phyloP scores from a whole-genome alignment of 495 filamentous ascomycete genomes.

The Neurospora sp. region DNA sequence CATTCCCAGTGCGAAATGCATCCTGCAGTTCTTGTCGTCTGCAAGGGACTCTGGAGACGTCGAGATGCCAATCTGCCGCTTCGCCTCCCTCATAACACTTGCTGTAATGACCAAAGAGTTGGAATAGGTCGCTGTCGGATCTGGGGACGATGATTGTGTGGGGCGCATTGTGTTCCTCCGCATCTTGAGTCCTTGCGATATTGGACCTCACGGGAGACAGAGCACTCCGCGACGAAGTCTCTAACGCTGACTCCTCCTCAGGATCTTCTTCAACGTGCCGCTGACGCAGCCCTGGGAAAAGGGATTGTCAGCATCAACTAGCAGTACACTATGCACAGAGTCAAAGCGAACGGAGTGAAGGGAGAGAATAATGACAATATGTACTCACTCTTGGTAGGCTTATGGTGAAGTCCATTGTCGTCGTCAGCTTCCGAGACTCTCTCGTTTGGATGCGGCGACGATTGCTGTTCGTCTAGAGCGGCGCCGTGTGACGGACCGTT shows the following conservation, averaged over 20 bases:
- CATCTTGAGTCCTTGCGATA: background rate
- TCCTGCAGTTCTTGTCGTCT: background rate
- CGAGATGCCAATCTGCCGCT: background rate
- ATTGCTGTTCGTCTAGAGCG: background rate
- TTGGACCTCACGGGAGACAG: background rate
- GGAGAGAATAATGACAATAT: no score
- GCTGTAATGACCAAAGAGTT: background rate
- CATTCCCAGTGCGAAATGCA: background rate
- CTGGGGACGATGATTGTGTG: no score
- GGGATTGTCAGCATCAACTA: no score
- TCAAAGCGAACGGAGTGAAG: no score
- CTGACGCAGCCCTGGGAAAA: no score
- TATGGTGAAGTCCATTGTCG: fast-evolving
- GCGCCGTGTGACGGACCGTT: no score
- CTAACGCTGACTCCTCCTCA: background rate
- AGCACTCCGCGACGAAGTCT: background rate
- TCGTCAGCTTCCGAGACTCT: background rate
- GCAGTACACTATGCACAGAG: no score
- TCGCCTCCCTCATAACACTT: background rate
- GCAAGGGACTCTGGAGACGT: background rate
- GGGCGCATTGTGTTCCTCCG: background rate
- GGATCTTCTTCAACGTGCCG: no score
- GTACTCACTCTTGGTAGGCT: background rate
- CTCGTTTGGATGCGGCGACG: background rate
- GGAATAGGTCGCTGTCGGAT: background rate